A percentile compares a stretch with the other conserved stretches of the same genome.
phyloP scores from a whole-genome alignment of 768 basidiomycete genomes.

The Podaxis carcinomalis region DNA sequence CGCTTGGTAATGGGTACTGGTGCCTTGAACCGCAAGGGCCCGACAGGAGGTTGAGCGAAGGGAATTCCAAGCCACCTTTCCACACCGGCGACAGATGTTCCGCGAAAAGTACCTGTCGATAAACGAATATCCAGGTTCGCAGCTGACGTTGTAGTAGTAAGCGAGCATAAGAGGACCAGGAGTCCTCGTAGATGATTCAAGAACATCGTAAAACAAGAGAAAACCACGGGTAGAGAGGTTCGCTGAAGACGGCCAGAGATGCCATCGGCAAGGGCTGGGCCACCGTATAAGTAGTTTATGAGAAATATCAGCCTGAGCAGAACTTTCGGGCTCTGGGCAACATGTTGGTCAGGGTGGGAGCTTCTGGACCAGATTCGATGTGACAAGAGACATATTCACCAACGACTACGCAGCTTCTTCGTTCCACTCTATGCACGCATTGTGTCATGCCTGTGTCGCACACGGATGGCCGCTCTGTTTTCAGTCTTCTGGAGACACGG shows the following conservation, averaged over 20 bases:
- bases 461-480: background rate
- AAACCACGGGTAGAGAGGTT: background rate
- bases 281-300: background rate
- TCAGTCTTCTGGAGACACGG: background rate
- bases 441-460: background rate
- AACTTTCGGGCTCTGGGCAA: background rate
- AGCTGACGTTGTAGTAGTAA: conserved; percentile 11
- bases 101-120: conserved; percentile 43
- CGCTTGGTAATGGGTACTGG: conserved; percentile 39
- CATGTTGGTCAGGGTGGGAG: background rate
- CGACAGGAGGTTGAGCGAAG: conserved; percentile 54
- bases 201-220: background rate
- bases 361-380: background rate
- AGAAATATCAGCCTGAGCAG: background rate
- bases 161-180: background rate
- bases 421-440: background rate
- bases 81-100: conserved; percentile 35
- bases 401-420: background rate
- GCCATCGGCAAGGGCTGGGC: background rate
- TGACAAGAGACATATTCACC: background rate
- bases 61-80: conserved; percentile 62
- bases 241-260: background rate
- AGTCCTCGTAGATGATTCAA: conserved; percentile 13
- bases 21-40: conserved; percentile 51
- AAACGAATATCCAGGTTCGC: conserved; percentile 32